Base-by-base conservation (phyloP, 2,329 filamentous ascomycete genomes). In the Talaromyces sp. region DNA sequence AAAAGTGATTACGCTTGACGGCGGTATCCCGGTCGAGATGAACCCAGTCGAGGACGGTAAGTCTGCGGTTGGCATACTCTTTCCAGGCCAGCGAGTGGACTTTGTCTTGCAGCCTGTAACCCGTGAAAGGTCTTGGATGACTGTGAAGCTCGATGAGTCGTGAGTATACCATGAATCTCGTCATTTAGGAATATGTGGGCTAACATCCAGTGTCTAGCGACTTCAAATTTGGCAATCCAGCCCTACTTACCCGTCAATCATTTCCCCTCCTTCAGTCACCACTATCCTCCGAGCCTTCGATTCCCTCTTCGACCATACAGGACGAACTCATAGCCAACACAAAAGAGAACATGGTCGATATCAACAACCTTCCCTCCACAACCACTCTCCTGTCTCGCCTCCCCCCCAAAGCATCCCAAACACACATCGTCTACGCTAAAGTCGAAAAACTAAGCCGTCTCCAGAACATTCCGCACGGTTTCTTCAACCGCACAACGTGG, bases 401-500 rank as follows among this genome's bases (percentile, higher is more conserved):
- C 8, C 70, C 75, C 0, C 54, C 63, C 42, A 67, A 66, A n/a
- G 70, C 75, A 8, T 67, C 78, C n/a, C 69, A 77, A 60, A 79
- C 72, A 1, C 73, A 81, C 40, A 70, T 82, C 8, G 70, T 82
- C 7, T 83, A 83, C 66, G 76, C 78, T 16, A 79, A 79, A 39
- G 78, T 79, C 33, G 71, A 80, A 61, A 81, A 79, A 61, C 69
- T 81, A 33, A 73, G 79, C 14, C 73, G 70, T 54, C 71, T 77
- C 48, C 68, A 75, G 56, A 80, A 82, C 59, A 71, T 76, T 14
- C 79, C 80, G 0, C 73, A 74, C 55, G 80, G 79, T 3, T 81
- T 77, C 69, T 80, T 83, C 68, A 82, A 83, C 63, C 76, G 77
- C 37, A 82, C 80, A 2, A 75, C 75, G 12, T 82, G 78, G 78